These are phyloP conservation scores for Ustilago nuda DNA, from an alignment of 1,284 basidiomycete species.

Conservation along the genomic window DNA sequence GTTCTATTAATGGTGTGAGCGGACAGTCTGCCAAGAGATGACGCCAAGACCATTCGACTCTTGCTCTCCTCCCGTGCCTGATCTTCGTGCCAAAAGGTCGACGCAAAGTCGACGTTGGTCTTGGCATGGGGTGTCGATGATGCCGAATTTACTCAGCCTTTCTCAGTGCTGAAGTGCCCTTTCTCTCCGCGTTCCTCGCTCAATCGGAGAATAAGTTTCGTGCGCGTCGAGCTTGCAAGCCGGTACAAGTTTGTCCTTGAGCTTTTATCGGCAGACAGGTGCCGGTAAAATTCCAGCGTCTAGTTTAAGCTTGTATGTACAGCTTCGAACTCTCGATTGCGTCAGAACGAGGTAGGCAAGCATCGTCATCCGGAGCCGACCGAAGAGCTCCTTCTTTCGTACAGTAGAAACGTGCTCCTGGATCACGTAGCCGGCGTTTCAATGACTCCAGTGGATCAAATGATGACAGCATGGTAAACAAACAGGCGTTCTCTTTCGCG, in stretches of 20 bases:
- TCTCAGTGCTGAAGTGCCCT: not conserved
- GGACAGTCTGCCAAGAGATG: conserved; percentile 23
- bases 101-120: conserved; percentile 24
- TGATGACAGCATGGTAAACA: not conserved
- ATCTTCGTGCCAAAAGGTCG: not conserved
- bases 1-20: not conserved
- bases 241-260: not conserved
- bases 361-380: conserved; percentile 5
- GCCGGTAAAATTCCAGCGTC: not conserved
- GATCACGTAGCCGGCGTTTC: not conserved
- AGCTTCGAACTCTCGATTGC: not conserved
- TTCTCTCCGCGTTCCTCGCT: not conserved
- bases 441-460: not conserved
- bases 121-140: conserved; percentile 33
- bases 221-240: not conserved
- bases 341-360: not conserved
- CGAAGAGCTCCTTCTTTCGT: not conserved
- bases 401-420: not conserved
- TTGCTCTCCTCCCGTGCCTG: conserved; percentile 36
- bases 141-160: conserved; percentile 7
- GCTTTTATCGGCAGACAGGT: conserved; percentile 6
- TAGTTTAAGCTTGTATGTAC: not conserved
- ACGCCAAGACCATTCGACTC: conserved; percentile 22
- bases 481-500: not conserved
- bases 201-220: conserved; percentile 34